Percentiles rank a stretch among this genome's conserved stretches.
Conservation (phyloP, 176 grass and related monocot species). For the Aegilops tauschii region DNA sequence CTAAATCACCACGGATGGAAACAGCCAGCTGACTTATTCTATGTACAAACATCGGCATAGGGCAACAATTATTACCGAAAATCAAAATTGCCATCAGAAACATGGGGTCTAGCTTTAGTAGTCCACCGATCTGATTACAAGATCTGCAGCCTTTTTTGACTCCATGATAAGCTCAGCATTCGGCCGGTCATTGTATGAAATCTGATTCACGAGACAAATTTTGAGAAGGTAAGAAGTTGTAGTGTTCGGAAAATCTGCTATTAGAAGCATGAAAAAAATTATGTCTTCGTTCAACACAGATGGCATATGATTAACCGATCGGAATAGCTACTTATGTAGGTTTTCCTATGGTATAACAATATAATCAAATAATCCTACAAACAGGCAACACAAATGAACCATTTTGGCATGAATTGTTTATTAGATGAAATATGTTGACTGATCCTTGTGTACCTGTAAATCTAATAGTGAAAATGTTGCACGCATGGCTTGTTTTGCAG, state of each 20-base stretch:
- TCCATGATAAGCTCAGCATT: slow-evolving; percentile 87
- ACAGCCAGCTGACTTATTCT: slow-evolving; percentile 16
- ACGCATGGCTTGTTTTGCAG: too few species aligned
- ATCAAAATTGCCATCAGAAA: slow-evolving; percentile 12
- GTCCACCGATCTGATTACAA: slow-evolving; percentile 77
- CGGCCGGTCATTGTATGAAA: slow-evolving; percentile 76
- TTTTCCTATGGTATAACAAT: neutral
- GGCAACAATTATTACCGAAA: neutral
- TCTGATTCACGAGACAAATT: slow-evolving; percentile 47
- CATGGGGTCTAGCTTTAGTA: slow-evolving; percentile 24
- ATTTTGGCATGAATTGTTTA: neutral
- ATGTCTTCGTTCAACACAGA: neutral
- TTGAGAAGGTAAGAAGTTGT: neutral
- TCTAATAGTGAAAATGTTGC: too few species aligned
- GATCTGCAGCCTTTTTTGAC: slow-evolving; percentile 73
- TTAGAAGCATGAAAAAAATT: neutral
- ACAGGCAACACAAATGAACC: neutral
- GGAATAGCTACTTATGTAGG: neutral
- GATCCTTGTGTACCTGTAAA: too few species aligned
- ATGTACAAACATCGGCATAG: neutral
- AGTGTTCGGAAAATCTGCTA: neutral
- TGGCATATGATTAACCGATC: neutral
- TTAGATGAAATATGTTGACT: neutral
- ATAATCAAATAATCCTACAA: neutral
- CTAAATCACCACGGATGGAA: slow-evolving; percentile 1